These are phyloP conservation scores for Eimeria falciformis DNA, from an alignment of 169 alveolate species.

Conservation along the genomic window DNA sequence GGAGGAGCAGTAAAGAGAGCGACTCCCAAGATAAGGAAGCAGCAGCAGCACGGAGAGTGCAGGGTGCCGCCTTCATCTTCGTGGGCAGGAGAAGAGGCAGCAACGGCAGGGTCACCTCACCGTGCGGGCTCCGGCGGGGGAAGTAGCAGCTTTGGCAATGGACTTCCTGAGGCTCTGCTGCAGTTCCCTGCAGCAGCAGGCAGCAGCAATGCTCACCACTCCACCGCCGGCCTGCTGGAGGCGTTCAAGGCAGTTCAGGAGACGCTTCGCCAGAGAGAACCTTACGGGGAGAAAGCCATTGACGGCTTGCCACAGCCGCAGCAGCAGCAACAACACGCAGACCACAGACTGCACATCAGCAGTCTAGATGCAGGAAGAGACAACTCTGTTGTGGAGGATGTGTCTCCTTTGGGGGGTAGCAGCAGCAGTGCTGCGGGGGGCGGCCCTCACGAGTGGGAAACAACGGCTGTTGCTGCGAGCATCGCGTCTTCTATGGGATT, in stretches of 20 bases:
- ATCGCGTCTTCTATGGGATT: constrained; percentile 14
- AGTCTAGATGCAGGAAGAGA: not conserved
- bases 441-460: too few relatives aligned
- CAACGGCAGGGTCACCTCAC: not conserved
- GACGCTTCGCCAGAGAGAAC: not conserved
- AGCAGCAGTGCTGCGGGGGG: not conserved
- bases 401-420: not conserved
- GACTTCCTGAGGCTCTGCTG: constrained; percentile 18
- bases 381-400: not conserved
- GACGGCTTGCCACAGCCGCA: not conserved
- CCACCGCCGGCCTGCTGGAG: not conserved
- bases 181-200: constrained; percentile 4
- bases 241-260: not conserved
- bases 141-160: constrained; percentile 36
- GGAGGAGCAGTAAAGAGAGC: not conserved
- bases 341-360: not conserved
- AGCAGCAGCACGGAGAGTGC: not conserved
- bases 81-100: constrained; percentile 16
- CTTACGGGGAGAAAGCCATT: not conserved
- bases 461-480: constrained; percentile 12
- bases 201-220: not conserved
- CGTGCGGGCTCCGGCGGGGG: constrained; percentile 41
- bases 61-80: not conserved
- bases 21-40: too few relatives aligned
- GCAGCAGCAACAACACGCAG: constrained; percentile 8